These are phyloP conservation scores for Cercis canadensis DNA, from an alignment of 306 rosid species.

Conservation along the genomic window DNA sequence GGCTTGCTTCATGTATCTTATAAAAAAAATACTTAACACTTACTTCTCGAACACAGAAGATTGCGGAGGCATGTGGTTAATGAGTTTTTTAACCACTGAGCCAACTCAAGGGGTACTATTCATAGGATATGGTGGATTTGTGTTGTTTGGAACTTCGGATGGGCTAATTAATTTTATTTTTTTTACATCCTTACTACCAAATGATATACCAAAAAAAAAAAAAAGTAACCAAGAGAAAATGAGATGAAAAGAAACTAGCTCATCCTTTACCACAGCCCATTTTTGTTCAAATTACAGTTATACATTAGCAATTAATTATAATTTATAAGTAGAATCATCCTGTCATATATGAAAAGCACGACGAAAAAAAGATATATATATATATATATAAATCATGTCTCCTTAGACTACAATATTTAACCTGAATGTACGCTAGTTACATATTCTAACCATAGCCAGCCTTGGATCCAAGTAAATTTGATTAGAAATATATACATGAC, in stretches of 20 bases:
- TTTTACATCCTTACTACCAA: too few relatives aligned
- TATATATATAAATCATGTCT: constrained; percentile 26
- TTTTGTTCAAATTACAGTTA: constrained; percentile 41
- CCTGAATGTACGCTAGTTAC: constrained; percentile 40
- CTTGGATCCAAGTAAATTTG: constrained; percentile 38
- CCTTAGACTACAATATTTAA: constrained; percentile 42
- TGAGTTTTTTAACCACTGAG: too few relatives aligned
- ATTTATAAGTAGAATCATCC: constrained; percentile 35
- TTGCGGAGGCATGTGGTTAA: too few relatives aligned
- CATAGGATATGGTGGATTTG: too few relatives aligned
- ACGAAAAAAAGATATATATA: constrained; percentile 17
- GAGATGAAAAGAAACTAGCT: not conserved
- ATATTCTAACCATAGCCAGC: constrained; percentile 33
- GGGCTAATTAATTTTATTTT: too few relatives aligned
- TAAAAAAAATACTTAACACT: too few relatives aligned
- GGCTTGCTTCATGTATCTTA: too few relatives aligned
- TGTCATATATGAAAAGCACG: constrained; percentile 31
- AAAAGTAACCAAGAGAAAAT: not conserved
- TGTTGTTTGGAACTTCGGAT: too few relatives aligned
- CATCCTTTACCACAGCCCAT: constrained; percentile 18
- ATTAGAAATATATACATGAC: constrained; percentile 53
- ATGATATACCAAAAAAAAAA: too few relatives aligned
- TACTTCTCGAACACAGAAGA: too few relatives aligned
- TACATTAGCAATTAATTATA: constrained; percentile 31
- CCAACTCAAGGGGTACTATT: too few relatives aligned